A percentile compares a stretch with the other conserved stretches of the same genome.
These are phyloP conservation scores for Flaveria floridana DNA, from an alignment of 140 eudicot species.

Conservation along the genomic window DNA sequence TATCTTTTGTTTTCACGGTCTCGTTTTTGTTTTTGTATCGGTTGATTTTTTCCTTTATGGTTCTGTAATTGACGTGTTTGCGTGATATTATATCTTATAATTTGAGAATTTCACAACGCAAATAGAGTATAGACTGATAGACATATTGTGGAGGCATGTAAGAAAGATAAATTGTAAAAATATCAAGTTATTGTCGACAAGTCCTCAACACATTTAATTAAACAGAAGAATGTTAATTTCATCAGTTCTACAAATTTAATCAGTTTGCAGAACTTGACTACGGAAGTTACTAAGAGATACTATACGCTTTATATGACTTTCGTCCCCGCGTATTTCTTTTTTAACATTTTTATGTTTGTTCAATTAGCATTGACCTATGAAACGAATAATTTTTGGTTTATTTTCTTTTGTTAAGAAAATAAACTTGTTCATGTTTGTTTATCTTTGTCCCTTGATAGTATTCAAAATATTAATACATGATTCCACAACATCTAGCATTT, in stretches of 20 bases:
- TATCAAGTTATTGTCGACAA: not conserved
- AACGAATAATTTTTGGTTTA: too few relatives aligned
- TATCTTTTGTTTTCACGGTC: slow-evolving; percentile 19
- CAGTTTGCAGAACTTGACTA: not conserved
- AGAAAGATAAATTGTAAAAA: not conserved
- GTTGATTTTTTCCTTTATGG: not conserved
- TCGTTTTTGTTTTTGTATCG: slow-evolving; percentile 3
- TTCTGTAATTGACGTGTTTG: slow-evolving; percentile 16
- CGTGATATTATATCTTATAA: slow-evolving; percentile 15
- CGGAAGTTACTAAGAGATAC: not conserved
- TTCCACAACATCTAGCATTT: not conserved
- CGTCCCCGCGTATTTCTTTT: too few relatives aligned
- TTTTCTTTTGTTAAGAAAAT: too few relatives aligned
- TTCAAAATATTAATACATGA: too few relatives aligned
- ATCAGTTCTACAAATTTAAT: too few relatives aligned
- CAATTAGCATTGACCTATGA: not conserved
- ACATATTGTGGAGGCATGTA: not conserved
- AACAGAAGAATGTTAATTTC: not conserved
- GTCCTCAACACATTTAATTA: not conserved
- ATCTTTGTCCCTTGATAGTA: too few relatives aligned
- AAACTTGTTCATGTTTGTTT: too few relatives aligned
- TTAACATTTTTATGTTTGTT: too few relatives aligned
- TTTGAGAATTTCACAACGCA: not conserved
- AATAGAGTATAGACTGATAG: not conserved
- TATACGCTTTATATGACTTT: too few relatives aligned